phyloP scores from a whole-genome alignment of 306 rosid genomes.

The Coriaria nepalensis region DNA sequence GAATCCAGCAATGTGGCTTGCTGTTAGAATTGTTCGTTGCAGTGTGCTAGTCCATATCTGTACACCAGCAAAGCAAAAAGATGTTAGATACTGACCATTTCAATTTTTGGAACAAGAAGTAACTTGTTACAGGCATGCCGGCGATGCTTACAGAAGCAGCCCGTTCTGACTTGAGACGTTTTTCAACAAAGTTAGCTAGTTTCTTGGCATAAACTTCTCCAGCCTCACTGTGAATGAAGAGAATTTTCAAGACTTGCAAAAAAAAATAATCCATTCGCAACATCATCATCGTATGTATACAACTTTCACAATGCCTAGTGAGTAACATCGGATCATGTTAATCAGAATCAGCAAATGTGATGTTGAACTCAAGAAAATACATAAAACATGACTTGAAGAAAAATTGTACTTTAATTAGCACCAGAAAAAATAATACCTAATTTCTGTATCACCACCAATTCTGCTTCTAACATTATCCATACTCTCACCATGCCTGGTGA shows the following conservation, averaged over 20 bases:
- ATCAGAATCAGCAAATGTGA: too few relatives aligned
- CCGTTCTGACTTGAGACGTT: constrained; percentile 88
- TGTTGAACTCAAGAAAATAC: neutral
- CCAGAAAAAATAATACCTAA: constrained; percentile 40
- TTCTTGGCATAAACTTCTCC: constrained; percentile 81
- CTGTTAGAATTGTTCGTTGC: constrained; percentile 86
- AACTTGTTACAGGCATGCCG: neutral
- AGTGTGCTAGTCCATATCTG: constrained; percentile 99
- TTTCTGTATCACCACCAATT: constrained; percentile 80
- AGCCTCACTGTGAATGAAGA: constrained; percentile 46
- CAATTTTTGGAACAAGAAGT: too few relatives aligned
- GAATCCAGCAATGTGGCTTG: constrained; percentile 72
- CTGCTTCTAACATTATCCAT: constrained; percentile 90
- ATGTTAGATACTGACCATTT: constrained; percentile 4
- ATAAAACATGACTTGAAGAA: constrained; percentile 6
- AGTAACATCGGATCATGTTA: too few relatives aligned
- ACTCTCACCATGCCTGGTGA: constrained; percentile 97
- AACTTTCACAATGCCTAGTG: too few relatives aligned
- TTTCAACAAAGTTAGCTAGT: constrained; percentile 77
- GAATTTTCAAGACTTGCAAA: constrained; percentile 5
- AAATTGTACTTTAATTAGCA: neutral
- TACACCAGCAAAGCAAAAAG: constrained; percentile 9
- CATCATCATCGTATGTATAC: neutral
- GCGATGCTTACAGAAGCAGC: constrained; percentile 86
- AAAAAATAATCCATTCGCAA: neutral